These are phyloP conservation scores for Venturia aucupariae DNA, from an alignment of 2,329 filamentous ascomycete species.

Conservation along the genomic window DNA sequence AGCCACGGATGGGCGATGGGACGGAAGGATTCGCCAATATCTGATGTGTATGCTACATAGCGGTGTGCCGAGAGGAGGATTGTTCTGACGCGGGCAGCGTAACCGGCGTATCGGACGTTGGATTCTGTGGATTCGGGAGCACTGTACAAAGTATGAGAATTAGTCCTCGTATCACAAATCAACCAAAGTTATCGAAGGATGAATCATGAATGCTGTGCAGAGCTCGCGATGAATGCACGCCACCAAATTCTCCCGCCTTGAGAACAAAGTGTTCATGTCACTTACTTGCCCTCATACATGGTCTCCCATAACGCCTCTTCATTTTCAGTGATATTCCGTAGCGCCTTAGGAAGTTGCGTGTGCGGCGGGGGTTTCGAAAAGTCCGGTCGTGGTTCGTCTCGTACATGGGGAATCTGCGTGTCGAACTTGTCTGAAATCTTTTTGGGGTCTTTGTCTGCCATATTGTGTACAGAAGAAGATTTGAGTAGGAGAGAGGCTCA, in stretches of 20 bases:
- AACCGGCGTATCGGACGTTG: conserved; percentile 83
- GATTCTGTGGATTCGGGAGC: conserved; percentile 73
- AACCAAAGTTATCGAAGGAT: conserved; percentile 6
- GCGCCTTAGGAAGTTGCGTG: conserved; percentile 42
- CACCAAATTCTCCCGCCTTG: background rate
- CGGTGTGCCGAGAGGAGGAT: conserved; percentile 84
- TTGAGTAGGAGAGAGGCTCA: background rate
- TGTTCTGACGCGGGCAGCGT: conserved; percentile 75
- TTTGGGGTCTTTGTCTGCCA: background rate
- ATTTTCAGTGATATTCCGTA: conserved; percentile 48
- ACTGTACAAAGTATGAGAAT: conserved; percentile 33
- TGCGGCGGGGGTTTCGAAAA: conserved; percentile 39
- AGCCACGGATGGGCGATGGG: conserved; percentile 81
- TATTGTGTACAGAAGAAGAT: background rate
- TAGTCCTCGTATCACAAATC: background rate
- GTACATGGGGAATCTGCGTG: conserved; percentile 30
- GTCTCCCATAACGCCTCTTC: conserved; percentile 71
- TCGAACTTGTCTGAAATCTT: conserved; percentile 7
- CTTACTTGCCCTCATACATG: conserved; percentile 69
- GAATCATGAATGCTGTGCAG: background rate
- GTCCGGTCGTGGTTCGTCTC: conserved; percentile 37
- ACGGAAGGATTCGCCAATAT: conserved; percentile 93
- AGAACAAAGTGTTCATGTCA: conserved; percentile 19
- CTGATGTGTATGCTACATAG: conserved; percentile 94
- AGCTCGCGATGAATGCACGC: background rate